Base-by-base conservation (phyloP, 257 asterid genomes). In the Paraleonurus japonicus region DNA sequence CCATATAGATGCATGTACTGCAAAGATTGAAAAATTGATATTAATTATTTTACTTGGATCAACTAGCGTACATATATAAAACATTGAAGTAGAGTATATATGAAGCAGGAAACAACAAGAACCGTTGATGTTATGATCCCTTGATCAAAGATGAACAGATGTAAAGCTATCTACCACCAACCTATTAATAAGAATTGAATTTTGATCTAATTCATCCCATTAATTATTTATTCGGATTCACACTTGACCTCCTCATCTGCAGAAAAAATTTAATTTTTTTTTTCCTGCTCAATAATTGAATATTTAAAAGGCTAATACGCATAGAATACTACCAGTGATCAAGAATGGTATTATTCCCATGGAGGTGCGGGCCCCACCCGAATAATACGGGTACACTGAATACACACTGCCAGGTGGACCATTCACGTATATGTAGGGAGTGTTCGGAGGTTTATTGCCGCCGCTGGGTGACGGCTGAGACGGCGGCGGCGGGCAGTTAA, bases 321-420 rank as follows among this genome's bases (percentile, higher is more conserved):
- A 76, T n/a, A 81, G 33, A 37, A 32, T 0, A 50, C 24, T 0
- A 50, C 24, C 30, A 55, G 51, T 9, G 69, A 81, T 70, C 43
- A 79, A 76, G 45, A 81, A 71, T 9, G 82, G 75, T 22, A 74
- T 7, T n/a, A 73, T 45, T 27, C 81, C 81, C 22, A 48, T 7
- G 4, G 72, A 33, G 16, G 68, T 24, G 66, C 64, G 68, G 24
- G 50, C n/a, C 24, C 48, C 65, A 47, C 84, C 77, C 10, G 84
- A 76, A 60, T 81, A 74, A 45, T 67, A 71, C 15, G 82, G 65
- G 65, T 78, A 71, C 19, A 87, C 73, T 0, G 92, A 94, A 10
- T 89, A 90, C 35, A 90, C 48, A 37, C 66, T 67, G 27, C 96
- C 95, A 8, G 95, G 96, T 17, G 97, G 97, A 23, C 90, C 94